Conservation (phyloP, 345 rosid genomes). For the Eucalyptus globulus region DNA sequence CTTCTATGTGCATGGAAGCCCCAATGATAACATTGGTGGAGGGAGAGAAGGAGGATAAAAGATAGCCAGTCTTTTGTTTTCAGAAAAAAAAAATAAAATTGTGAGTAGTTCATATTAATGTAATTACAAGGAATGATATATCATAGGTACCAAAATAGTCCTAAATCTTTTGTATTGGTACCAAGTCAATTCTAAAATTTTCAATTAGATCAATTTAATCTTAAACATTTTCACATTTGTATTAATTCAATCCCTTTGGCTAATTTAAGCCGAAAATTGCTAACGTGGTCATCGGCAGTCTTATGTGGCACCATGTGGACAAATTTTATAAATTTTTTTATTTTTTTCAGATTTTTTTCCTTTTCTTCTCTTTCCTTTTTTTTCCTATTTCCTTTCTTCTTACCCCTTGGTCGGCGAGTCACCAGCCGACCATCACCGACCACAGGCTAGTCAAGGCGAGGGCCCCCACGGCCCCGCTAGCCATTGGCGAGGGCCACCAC, state of each 20-base stretch:
- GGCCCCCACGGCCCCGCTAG: rapidly evolving
- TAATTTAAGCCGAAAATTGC: too few species aligned
- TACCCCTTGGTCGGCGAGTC: rapidly evolving
- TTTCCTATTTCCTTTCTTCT: too few species aligned
- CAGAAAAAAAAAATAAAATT: not conserved
- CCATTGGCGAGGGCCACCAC: too few species aligned
- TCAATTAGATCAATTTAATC: too few species aligned
- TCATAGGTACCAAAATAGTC: not conserved
- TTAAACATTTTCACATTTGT: too few species aligned
- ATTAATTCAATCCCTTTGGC: rapidly evolving
- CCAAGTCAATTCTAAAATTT: too few species aligned
- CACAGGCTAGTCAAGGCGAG: too few species aligned
- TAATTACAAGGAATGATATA: not conserved
- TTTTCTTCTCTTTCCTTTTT: too few species aligned
- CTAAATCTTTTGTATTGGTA: rapidly evolving
- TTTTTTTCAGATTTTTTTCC: too few species aligned
- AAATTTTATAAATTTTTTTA: too few species aligned
- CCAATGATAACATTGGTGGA: not conserved
- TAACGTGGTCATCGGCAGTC: rapidly evolving
- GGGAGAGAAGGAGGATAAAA: not conserved
- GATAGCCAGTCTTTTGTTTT: not conserved
- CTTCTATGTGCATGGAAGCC: not conserved
- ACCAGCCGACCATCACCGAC: rapidly evolving
- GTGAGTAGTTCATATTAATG: not conserved
- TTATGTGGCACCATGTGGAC: too few species aligned